Conservation (phyloP, 805 yeast species). For the Lachancea nothofagi region DNA sequence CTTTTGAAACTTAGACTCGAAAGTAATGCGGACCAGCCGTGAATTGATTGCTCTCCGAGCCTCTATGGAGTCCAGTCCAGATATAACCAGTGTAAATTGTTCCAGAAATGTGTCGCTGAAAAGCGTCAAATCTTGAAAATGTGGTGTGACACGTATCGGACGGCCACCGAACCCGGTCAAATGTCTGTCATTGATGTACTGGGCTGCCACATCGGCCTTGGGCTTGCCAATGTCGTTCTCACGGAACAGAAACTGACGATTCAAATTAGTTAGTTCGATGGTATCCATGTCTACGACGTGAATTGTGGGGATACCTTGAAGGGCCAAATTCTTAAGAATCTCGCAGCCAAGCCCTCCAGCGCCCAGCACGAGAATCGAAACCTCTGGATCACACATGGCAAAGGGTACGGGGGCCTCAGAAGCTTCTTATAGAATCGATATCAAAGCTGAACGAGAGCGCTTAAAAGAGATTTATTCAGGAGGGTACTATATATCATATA, state of each 20-base stretch:
- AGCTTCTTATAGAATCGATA: no score
- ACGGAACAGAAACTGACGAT: conserved; percentile 83
- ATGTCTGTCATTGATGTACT: conserved; percentile 41
- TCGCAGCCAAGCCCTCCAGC: conserved; percentile 97
- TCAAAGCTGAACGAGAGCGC: no score
- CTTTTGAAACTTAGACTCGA: conserved; percentile 41
- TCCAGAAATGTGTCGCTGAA: conserved; percentile 56
- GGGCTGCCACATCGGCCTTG: conserved; percentile 74
- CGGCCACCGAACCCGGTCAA: conserved; percentile 23
- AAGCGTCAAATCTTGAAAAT: conserved; percentile 61
- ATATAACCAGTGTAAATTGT: conserved; percentile 65
- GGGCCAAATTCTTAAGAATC: conserved; percentile 67
- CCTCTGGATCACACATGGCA: conserved; percentile 5
- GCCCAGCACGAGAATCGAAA: conserved; percentile 73
- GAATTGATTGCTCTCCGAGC: conserved; percentile 89
- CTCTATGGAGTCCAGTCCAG: conserved; percentile 85
- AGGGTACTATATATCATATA: background rate
- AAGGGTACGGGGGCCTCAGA: no score
- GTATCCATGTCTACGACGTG: conserved; percentile 90
- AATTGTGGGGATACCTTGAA: conserved; percentile 69
- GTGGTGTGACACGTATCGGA: conserved; percentile 47
- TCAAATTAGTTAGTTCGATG: conserved; percentile 82
- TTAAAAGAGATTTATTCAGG: background rate
- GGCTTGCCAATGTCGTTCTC: conserved; percentile 77
- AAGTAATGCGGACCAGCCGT: conserved; percentile 59